Conservation (phyloP, 2,329 filamentous ascomycete genomes). For the Diaporthe capsici region DNA sequence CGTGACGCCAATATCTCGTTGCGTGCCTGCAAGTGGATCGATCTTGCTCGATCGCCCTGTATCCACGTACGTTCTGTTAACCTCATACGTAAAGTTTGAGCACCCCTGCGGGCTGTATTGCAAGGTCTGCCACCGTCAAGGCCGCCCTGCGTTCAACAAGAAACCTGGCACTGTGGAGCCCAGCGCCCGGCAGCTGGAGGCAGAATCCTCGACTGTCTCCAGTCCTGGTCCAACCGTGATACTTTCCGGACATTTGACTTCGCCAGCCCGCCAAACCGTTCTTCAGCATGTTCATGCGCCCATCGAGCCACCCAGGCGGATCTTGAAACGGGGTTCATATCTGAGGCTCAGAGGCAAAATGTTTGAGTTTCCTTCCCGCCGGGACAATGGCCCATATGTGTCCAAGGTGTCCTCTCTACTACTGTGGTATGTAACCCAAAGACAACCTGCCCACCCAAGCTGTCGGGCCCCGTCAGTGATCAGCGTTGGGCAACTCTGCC, state of each 20-base stretch:
- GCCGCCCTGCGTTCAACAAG: conserved; percentile 3
- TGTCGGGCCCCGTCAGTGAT: conserved; percentile 10
- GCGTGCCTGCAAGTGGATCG: neutral
- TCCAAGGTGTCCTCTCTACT: conserved; percentile 9
- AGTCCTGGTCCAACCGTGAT: conserved; percentile 28
- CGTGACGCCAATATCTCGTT: neutral
- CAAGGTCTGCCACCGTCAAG: conserved; percentile 19
- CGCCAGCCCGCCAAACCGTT: neutral
- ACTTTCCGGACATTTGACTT: conserved; percentile 23
- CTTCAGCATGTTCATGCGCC: conserved; percentile 5
- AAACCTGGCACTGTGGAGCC: conserved; percentile 23
- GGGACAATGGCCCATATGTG: neutral
- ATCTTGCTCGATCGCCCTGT: neutral
- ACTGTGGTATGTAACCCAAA: neutral
- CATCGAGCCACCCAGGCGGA: conserved; percentile 20
- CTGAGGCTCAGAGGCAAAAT: neutral
- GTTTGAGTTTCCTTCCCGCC: conserved; percentile 19
- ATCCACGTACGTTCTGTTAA: neutral
- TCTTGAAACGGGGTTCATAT: conserved; percentile 22
- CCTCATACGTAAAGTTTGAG: conserved; percentile 5
- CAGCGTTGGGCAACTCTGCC: neutral
- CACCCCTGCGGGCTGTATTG: conserved; percentile 14
- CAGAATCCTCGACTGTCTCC: conserved; percentile 6
- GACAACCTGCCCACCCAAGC: conserved; percentile 4
- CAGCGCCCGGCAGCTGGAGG: neutral